These are phyloP conservation scores for Triticum dicoccoides DNA, from an alignment of 176 grass and related monocot species.

Conservation along the genomic window DNA sequence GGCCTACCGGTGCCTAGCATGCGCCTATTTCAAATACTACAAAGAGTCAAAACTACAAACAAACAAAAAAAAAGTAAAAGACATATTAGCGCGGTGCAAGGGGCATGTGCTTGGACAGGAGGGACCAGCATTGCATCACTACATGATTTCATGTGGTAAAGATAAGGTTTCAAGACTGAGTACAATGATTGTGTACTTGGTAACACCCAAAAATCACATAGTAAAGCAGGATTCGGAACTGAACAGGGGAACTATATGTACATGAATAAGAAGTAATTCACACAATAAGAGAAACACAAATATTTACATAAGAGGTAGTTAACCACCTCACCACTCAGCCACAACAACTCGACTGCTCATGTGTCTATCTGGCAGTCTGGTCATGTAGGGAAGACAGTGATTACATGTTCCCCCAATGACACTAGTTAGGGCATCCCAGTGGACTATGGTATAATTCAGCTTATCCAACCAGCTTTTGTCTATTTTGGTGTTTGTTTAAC, in stretches of 20 bases:
- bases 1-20: too few relatives aligned
- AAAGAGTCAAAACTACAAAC: not conserved
- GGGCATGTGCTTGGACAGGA: not conserved
- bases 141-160: not conserved
- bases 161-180: not conserved
- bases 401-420: not conserved
- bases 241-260: not conserved
- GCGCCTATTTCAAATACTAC: not conserved
- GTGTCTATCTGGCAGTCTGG: not conserved
- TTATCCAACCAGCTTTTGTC: not conserved
- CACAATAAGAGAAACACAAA: not conserved
- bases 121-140: not conserved
- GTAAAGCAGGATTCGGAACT: not conserved
- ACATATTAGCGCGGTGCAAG: not conserved
- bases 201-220: not conserved
- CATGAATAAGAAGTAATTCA: not conserved
- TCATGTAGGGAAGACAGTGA: not conserved
- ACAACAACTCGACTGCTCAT: not conserved
- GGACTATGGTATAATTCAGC: not conserved
- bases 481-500: not conserved
- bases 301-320: not conserved
- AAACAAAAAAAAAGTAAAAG: not conserved
- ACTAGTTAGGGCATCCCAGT: not conserved
- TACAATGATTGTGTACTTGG: not conserved
- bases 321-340: not conserved